Conservation (phyloP, 805 yeast species). For the Hanseniaspora nectarophila region DNA sequence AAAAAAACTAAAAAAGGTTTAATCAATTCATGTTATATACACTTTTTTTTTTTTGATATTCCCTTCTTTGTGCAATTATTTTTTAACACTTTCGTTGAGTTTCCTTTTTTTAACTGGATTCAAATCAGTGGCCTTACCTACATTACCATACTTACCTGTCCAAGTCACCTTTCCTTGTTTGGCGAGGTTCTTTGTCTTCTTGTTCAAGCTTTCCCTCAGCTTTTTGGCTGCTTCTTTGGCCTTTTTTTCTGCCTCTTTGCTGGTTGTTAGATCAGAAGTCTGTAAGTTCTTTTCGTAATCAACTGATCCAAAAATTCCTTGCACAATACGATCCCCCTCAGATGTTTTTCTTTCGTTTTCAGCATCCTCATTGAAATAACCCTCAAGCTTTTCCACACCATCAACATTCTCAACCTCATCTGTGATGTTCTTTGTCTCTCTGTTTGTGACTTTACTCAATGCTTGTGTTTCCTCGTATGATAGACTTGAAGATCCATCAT, state of each 20-base stretch:
- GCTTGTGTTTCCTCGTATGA: constrained; percentile 19
- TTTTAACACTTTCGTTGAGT: not conserved
- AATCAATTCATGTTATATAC: not conserved
- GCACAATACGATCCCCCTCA: constrained; percentile 59
- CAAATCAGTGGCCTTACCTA: constrained; percentile 40
- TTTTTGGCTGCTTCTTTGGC: constrained; percentile 45
- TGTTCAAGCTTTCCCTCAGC: constrained; percentile 40
- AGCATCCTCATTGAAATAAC: constrained; percentile 43
- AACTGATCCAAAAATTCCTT: constrained; percentile 59
- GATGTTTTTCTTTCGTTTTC: constrained; percentile 29
- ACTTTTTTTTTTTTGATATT: not conserved
- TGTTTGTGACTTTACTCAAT: constrained; percentile 45
- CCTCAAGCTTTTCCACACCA: constrained; percentile 66
- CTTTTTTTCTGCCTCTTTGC: constrained; percentile 51
- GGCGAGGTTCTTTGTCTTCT: constrained; percentile 29
- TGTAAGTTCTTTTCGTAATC: constrained; percentile 66
- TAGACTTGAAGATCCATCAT: constrained; percentile 36
- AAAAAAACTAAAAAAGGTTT: not conserved
- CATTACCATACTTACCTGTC: constrained; percentile 86
- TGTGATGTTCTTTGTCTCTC: constrained; percentile 32
- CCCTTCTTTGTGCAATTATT: not conserved
- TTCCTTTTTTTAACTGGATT: constrained; percentile 7
- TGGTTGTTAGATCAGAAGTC: constrained; percentile 24
- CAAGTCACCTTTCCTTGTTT: constrained; percentile 82
- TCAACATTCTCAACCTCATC: constrained; percentile 59